Base-by-base conservation (phyloP, 352 stramenopile species). In the Phytophthora aleatoria region DNA sequence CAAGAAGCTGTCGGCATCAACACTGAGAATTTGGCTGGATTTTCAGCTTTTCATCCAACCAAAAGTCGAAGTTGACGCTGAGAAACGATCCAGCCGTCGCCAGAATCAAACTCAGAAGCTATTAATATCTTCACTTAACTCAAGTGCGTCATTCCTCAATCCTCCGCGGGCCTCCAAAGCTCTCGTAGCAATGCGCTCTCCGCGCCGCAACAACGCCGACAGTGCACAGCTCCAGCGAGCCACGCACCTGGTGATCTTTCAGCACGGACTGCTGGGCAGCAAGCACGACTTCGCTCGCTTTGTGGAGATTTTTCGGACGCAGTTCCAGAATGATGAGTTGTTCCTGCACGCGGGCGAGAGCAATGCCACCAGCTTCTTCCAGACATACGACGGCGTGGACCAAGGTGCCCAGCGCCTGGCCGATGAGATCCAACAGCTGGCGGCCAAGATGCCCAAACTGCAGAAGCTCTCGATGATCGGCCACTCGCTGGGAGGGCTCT, bases 301-400 rank as follows among this genome's bases (percentile, higher is more conserved):
- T 54, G 63, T 76, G 47, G 52, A 65, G 48, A 77, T 91, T 16
- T 77, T 94, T 36, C 35, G 52, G n/a, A 35, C 77, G 38, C 74
- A 87, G 20, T 78, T 91, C 41, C 61, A 64, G 1, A 36, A 70
- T 0, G 71, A 83, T 42, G 69, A 85, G n/a, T 43, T 94, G 53
- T 75, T 79, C 36, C 55, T 86, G 50, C 68, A 91, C 60, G 47
- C 71, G 10, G 69, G 71, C 2, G 69, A 67, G 43, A 67, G 76
- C 66, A 95, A 92, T 50, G 78, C 71, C 47, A 64, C 66, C 13
- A 73, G 68, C 11, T 79, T 91, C 41, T 91, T 90, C 65, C 77
- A 83, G 64, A 95, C 86, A 27, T 91, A 87, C 63, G 86, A 95
- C 49, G 86, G 86, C 27, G 81, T 95, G 13, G 86, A 95, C 43